These are phyloP conservation scores for Cystobasidium slooffiae DNA, from an alignment of 1,284 basidiomycete species.

Conservation along the genomic window DNA sequence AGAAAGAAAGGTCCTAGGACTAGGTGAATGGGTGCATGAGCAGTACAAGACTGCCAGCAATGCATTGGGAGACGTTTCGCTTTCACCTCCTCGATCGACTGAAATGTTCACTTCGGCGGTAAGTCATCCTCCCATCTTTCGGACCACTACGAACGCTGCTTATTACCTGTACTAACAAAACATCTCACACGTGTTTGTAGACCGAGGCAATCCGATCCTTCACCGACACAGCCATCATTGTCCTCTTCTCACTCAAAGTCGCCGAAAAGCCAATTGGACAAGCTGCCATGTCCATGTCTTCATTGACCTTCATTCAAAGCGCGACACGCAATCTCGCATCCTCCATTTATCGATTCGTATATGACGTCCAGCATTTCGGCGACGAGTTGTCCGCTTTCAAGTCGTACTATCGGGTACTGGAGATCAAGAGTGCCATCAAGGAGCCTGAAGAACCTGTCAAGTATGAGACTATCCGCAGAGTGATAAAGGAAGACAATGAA, in stretches of 20 bases:
- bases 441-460: conserved; percentile 30
- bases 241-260: conserved; percentile 37
- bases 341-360: conserved; percentile 28
- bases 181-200: neutral
- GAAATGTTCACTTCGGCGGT: conserved; percentile 28
- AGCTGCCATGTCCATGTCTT: conserved; percentile 32
- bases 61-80: conserved; percentile 36
- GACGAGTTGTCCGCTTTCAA: conserved; percentile 25
- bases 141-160: neutral
- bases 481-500: neutral
- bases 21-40: conserved; percentile 36
- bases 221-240: conserved; percentile 32
- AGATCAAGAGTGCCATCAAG: conserved; percentile 37
- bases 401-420: conserved; percentile 36
- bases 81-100: conserved; percentile 9
- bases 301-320: conserved; percentile 32
- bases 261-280: conserved; percentile 27
- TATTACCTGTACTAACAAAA: neutral
- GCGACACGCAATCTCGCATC: conserved; percentile 22
- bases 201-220: conserved; percentile 37
- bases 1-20: conserved; percentile 33
- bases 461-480: conserved; percentile 17
- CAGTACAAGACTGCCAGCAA: conserved; percentile 35
- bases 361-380: conserved; percentile 33
- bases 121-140: neutral